These are phyloP conservation scores for Heterobasidion annosum DNA, from an alignment of 1,284 basidiomycete genomes.

Conservation along the genomic window DNA sequence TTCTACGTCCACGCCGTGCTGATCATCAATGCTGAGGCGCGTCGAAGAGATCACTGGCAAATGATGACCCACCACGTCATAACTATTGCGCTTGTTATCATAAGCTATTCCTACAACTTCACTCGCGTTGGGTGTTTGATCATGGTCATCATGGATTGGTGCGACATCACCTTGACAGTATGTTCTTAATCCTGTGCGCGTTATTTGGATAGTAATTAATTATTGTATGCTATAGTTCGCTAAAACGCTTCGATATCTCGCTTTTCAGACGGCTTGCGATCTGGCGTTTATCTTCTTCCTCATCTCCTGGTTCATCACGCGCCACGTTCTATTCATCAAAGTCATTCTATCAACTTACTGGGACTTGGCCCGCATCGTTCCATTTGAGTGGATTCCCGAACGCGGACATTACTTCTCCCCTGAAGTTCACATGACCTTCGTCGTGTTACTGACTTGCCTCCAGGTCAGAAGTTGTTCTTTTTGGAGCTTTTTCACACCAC, in stretches of 20 bases:
- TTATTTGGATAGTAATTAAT: too few relatives aligned
- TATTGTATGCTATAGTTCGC: conserved; percentile 47
- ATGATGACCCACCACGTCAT: conserved; percentile 97
- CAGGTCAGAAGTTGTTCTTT: conserved; percentile 35
- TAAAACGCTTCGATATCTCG: conserved; percentile 90
- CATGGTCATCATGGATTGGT: conserved; percentile 89
- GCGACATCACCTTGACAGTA: conserved; percentile 88
- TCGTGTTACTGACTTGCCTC: conserved; percentile 46
- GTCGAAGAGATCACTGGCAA: conserved; percentile 87
- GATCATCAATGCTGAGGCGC: conserved; percentile 89
- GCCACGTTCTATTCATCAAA: conserved; percentile 71
- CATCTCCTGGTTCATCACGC: conserved; percentile 82
- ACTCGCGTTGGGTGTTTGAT: conserved; percentile 85
- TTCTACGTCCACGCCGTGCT: conserved; percentile 93
- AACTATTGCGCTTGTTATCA: conserved; percentile 71
- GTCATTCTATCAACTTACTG: conserved; percentile 55
- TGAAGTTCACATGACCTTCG: conserved; percentile 40
- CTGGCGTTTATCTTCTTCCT: conserved; percentile 75
- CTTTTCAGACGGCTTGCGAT: conserved; percentile 64
- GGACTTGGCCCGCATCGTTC: conserved; percentile 40
- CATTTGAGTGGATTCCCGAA: conserved; percentile 52
- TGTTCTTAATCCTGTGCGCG: conserved; percentile 21
- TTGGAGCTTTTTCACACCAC: too few relatives aligned
- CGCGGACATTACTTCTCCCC: conserved; percentile 48
- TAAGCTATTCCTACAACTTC: conserved; percentile 78